phyloP scores from a whole-genome alignment of 1,284 basidiomycete species.

The Exobasidium cylindrosporum region DNA sequence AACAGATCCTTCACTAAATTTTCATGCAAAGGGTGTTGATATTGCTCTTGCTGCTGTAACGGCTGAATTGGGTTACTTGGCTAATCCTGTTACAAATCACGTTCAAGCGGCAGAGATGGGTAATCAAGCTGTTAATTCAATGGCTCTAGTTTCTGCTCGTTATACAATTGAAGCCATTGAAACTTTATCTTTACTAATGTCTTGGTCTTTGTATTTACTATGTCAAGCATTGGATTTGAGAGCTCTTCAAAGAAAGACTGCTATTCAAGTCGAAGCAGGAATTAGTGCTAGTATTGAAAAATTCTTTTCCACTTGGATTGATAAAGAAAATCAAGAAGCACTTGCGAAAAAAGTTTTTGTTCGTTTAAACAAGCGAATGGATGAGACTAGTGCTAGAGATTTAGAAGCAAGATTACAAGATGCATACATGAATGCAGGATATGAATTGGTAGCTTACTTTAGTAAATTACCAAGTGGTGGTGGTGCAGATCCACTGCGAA shows the following conservation, averaged over 20 bases:
- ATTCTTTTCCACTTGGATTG: conserved; percentile 47
- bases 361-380: conserved; percentile 36
- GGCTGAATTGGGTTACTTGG: conserved; percentile 73
- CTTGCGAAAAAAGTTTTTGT: conserved; percentile 32
- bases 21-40: conserved; percentile 77
- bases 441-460: conserved; percentile 39
- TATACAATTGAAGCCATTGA: conserved; percentile 23
- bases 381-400: conserved; percentile 42
- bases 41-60: conserved; percentile 61
- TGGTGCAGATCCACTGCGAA: conserved; percentile 44
- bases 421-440: conserved; percentile 37
- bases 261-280: conserved; percentile 25
- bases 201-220: conserved; percentile 45
- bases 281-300: conserved; percentile 25
- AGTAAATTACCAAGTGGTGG: conserved; percentile 39
- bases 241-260: conserved; percentile 37
- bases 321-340: conserved; percentile 24
- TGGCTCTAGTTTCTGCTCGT: conserved; percentile 24
- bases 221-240: conserved; percentile 49
- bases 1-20: conserved; percentile 60
- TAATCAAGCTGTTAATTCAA: conserved; percentile 25
- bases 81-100: conserved; percentile 77
- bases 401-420: conserved; percentile 37
- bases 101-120: conserved; percentile 60
- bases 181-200: conserved; percentile 39